These are phyloP conservation scores for Alternaria metachromatica DNA, from an alignment of 2,329 filamentous ascomycete species.

Conservation along the genomic window DNA sequence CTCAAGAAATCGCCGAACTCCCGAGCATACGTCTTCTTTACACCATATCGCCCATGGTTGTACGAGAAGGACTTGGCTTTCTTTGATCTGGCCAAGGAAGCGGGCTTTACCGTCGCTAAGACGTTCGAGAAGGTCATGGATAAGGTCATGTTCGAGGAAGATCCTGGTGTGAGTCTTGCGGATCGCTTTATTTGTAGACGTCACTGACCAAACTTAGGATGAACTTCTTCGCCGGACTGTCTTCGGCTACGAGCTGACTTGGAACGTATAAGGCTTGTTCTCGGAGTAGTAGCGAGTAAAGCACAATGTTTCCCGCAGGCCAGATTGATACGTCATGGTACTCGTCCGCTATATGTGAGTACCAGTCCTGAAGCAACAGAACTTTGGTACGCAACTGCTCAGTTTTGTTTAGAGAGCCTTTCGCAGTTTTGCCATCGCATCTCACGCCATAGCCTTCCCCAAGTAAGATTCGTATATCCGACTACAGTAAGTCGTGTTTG, in stretches of 20 bases:
- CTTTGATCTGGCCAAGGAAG: conserved; percentile 75
- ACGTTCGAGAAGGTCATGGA: conserved; percentile 83
- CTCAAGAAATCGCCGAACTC: conserved; percentile 64
- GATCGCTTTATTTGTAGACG: too few species aligned
- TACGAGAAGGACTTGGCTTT: conserved; percentile 84
- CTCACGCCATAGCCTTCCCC: background rate
- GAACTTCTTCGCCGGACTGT: conserved; percentile 81
- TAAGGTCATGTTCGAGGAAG: conserved; percentile 85
- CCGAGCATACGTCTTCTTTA: conserved; percentile 87
- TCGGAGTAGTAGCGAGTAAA: background rate
- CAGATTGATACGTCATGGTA: background rate
- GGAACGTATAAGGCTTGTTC: conserved; percentile 51
- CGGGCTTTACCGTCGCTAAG: conserved; percentile 78
- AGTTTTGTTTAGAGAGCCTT: background rate
- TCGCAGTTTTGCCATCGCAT: background rate
- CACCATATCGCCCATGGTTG: conserved; percentile 91
- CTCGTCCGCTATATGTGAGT: background rate
- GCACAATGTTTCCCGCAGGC: background rate
- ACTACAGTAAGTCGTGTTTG: background rate
- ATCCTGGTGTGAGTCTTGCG: conserved; percentile 69
- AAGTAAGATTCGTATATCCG: background rate
- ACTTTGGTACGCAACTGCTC: background rate
- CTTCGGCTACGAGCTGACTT: conserved; percentile 76
- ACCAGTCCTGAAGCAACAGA: background rate
- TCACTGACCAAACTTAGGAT: conserved; percentile 58